Evolutionary conservation across 2,329 filamentous ascomycete genomes (phyloP).

Genomic region (Colletotrichum eremochloae): DNA sequence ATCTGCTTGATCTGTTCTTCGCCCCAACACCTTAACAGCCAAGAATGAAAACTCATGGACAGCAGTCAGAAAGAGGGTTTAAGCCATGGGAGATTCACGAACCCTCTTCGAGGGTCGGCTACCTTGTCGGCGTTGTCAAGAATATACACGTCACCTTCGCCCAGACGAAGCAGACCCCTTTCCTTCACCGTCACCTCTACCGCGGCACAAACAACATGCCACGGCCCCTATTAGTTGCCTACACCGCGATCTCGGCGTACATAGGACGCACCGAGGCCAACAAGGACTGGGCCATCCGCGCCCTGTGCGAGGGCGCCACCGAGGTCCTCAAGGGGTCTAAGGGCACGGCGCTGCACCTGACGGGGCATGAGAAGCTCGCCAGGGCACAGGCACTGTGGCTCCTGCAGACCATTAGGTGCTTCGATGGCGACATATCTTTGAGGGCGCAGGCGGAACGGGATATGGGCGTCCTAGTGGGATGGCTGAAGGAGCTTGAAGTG

Average conservation of each 20-base stretch:
- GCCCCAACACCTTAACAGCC: neutral
- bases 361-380: conserved; percentile 56
- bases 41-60: conserved; percentile 19
- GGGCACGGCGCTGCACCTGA: conserved; percentile 35
- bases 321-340: conserved; percentile 49
- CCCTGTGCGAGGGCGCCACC: conserved; percentile 54
- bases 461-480: conserved; percentile 51
- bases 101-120: conserved; percentile 52
- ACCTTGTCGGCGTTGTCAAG: conserved; percentile 51
- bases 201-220: conserved; percentile 52
- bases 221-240: conserved; percentile 56
- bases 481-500: conserved; percentile 53
- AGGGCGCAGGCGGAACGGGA: conserved; percentile 58
- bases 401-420: conserved; percentile 57
- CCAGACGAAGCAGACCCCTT: conserved; percentile 54
- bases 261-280: conserved; percentile 53
- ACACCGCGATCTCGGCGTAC: conserved; percentile 57
- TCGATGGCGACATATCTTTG: conserved; percentile 59
- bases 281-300: conserved; percentile 55
- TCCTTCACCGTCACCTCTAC: conserved; percentile 60
- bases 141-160: conserved; percentile 53
- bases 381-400: conserved; percentile 59
- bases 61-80: conserved; percentile 20
- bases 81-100: conserved; percentile 51
- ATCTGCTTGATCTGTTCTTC: neutral